Evolutionary conservation across 2,329 filamentous ascomycete genomes (phyloP), one percentile per base, ranked within the genome.

Genomic region (Aspergillus pseudoglaucus): DNA sequence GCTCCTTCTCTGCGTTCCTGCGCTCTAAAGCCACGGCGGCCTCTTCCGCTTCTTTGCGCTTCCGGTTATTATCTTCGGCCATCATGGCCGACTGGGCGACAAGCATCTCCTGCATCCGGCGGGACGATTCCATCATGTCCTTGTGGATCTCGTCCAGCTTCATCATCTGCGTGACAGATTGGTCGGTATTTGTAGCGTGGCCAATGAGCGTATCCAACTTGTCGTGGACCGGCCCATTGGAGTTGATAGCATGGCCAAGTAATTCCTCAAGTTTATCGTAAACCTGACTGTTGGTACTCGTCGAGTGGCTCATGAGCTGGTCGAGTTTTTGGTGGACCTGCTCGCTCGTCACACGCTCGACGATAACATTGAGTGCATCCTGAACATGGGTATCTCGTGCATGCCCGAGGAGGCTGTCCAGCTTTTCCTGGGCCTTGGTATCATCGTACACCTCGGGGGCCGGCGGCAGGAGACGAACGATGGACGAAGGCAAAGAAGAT

Each of bases 111-210:
- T 86, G 85, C 47, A 98, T 84, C 62, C 94, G 89, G 17, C 83
- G 81, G 1, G 91, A 90, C 1, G 89, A 95, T 50, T 83, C 79
- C 64, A 88, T 82, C 48, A 98, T 89, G 57, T 95, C 87, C 54
- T 87, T 79, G 60, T 96, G 89, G 44, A 97, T 93, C 65, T 90
- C 81, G 56, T 96, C 89, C 4, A 98, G 79, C 20, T 88, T 87
- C 53, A 87, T 85, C 41, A 96, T 79, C 57, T 90, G 88, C 4
- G 79, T 76, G 32, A 88, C 80, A 1, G 87, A 82, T 61, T 88
- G 84, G 45, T 80, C 80, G 0, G 87, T 80, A 17, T 80, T 77
- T 22, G 82, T 76, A 2, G 68, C 59, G 45, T 59, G 80, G n/a
- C 79, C 77, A 27, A 83, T 76, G n/a, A 67, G 53, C 4, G 58